Base-by-base conservation (phyloP, 345 rosid genomes). In the Salix udensis region DNA sequence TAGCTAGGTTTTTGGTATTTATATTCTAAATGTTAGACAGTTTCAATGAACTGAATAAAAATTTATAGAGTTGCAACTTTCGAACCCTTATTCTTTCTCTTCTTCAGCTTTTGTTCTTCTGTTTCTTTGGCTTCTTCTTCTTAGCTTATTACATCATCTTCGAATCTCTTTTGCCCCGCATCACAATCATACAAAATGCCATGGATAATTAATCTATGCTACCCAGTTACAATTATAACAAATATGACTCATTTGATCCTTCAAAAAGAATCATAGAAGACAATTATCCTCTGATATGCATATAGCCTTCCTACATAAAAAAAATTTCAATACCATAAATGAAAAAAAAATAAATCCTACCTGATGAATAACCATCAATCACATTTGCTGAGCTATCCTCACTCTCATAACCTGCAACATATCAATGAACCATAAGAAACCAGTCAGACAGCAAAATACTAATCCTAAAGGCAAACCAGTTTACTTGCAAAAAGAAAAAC, bases 311-410 rank as follows among this genome's bases (percentile, higher is more conserved):
- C 65, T 19, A 21, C 16, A 26, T 11, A 58, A 40, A 12, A 12
- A 8, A 13, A 39, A 72, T 6, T 24, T 2, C 65, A 60, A 44
- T 23, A 7, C 60, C n/a, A 21, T 14, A 4, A 34, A 15, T 26
- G 60, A 18, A 16, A 67, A 18, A 75, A 53, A 18, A 21, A 67
- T 16, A 67, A 65, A 55, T 39, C 42, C 60, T 76, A 90, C 92
- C 91, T 46, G 84, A 44, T 13, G 86, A 80, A 71, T 84, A 84
- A 7, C 61, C 86, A 50, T 70, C 75, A 61, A 89, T 75, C 73
- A 85, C 89, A 68, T 86, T 80, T 1, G 75, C 88, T 21, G 88
- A 90, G 92, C 91, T 78, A 83, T 87, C 87, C 80, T 86, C 90
- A 62, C 89, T 85, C 81, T 78, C 82, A 73, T 88, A 86, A 64